Evolutionary conservation across 495 filamentous ascomycete species (phyloP), one percentile per base, ranked within the genome.

Genomic region (Lichenothelia convexa): DNA sequence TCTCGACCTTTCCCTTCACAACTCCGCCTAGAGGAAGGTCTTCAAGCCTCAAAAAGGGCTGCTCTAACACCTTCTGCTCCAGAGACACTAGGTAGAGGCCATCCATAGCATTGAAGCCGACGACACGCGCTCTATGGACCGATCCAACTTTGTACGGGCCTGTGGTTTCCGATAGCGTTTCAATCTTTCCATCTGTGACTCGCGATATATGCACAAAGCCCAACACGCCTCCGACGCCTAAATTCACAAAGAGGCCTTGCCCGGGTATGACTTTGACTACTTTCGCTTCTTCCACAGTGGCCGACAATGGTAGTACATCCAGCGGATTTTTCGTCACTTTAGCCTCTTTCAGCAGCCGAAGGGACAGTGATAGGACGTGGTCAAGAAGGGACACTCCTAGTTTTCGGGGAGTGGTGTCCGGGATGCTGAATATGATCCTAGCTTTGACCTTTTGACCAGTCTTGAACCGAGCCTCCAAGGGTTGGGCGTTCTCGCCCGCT

Each of bases 121-220:
- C 65, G 15, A 95, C 57, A 42, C 89, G 73, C 26, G 78, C 84
- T 17, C 73, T 68, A 49, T 97, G 89, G 17, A 61, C 63, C 5
- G 82, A 75, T 18, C 70, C 86, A 15, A 78, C 36, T 55, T 79
- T 79, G 58, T 76, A 94, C 1, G 72, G 60, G 1, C 89, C 89
- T 15, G 67, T 67, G n/a, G 68, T 63, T 38, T 80, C 68, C 2
- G 78, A 77, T 6, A 94, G 63, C 4, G 62, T 68, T 49, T 93
- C 89, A 36, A 92, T 66, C 55, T 82, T 91, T 22, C 72, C 73
- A 54, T 97, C 85, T 22, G 82, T 73, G 38, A 97, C 65, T 39
- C 75, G 70, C 0, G 89, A 95, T 32, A 95, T 91, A 54, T 97
- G 89, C 8, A 89, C 81, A 55, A 89, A 95, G 23, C 84, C 87